A percentile compares a stretch with the other conserved stretches of the same genome.
phyloP scores from a whole-genome alignment of 176 grass and related monocot genomes.

The Saccharum officinarum region DNA sequence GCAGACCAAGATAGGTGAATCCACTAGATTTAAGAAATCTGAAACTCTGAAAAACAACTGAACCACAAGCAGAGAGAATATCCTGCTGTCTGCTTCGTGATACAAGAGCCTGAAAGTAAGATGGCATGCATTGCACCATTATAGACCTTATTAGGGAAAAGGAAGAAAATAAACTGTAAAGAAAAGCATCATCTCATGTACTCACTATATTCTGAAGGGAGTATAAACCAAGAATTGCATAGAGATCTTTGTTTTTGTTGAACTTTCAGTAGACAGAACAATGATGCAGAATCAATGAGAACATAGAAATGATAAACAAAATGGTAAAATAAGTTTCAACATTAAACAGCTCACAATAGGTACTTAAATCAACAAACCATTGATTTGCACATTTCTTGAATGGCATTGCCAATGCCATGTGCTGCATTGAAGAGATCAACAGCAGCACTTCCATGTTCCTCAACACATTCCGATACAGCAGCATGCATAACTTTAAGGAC shows the following conservation, averaged over 20 bases:
- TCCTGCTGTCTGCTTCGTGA: conserved; percentile 51
- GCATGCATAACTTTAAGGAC: conserved; percentile 70
- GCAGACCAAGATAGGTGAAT: conserved; percentile 66
- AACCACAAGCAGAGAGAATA: conserved; percentile 53
- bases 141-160: not conserved
- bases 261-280: conserved; percentile 43
- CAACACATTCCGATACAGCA: conserved; percentile 40
- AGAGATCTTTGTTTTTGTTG: conserved; percentile 57
- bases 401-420: conserved; percentile 55
- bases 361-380: conserved; percentile 56
- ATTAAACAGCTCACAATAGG: not conserved
- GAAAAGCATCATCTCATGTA: conserved; percentile 19
- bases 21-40: conserved; percentile 69
- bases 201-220: conserved; percentile 88
- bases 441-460: conserved; percentile 48
- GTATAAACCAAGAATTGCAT: conserved; percentile 80
- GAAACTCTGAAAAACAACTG: conserved; percentile 54
- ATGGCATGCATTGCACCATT: conserved; percentile 15
- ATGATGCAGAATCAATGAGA: conserved; percentile 35
- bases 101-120: conserved; percentile 65
- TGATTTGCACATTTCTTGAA: conserved; percentile 75
- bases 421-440: conserved; percentile 66
- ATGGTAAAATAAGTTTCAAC: not conserved
- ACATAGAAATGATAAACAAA: not conserved
- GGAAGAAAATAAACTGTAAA: conserved; percentile 20